These are phyloP conservation scores for Geotrichum restrictum DNA, from an alignment of 1,139 yeast genomes.

Conservation along the genomic window DNA sequence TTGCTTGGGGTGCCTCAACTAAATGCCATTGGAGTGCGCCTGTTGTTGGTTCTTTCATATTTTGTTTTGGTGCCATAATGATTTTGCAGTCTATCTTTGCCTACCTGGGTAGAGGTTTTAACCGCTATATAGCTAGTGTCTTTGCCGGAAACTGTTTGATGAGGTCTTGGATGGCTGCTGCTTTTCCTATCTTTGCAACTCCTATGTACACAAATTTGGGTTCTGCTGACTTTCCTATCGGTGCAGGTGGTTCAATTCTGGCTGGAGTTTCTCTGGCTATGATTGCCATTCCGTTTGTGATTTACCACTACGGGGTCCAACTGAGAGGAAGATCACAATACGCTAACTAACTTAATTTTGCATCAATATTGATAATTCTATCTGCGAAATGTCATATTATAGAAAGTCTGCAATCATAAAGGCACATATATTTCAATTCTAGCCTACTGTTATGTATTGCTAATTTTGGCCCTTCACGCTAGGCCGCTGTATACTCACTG, in stretches of 20 bases:
- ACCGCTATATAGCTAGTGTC: constrained; percentile 61
- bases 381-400: too few relatives aligned
- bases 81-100: constrained; percentile 69
- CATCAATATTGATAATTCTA: too few relatives aligned
- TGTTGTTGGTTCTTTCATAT: constrained; percentile 66
- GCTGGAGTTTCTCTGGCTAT: constrained; percentile 45
- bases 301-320: constrained; percentile 52
- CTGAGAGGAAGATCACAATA: constrained; percentile 43
- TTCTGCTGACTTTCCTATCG: constrained; percentile 50
- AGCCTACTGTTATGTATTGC: too few relatives aligned
- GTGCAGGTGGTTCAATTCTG: constrained; percentile 52
- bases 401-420: too few relatives aligned
- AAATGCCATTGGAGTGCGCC: constrained; percentile 78
- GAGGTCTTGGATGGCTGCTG: constrained; percentile 51
- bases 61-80: constrained; percentile 68
- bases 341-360: constrained; percentile 31
- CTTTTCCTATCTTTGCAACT: constrained; percentile 54
- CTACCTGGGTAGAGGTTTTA: constrained; percentile 68
- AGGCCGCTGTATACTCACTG: too few relatives aligned
- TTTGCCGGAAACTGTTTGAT: constrained; percentile 53
- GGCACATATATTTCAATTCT: too few relatives aligned
- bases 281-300: constrained; percentile 50
- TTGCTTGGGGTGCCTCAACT: constrained; percentile 68
- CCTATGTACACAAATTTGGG: constrained; percentile 47
- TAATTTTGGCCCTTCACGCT: too few relatives aligned